A percentile compares a stretch with the other conserved stretches of the same genome.
Evolutionary conservation across 2,329 filamentous ascomycete genomes (phyloP).

Genomic region (Calonectria multiphialidica): DNA sequence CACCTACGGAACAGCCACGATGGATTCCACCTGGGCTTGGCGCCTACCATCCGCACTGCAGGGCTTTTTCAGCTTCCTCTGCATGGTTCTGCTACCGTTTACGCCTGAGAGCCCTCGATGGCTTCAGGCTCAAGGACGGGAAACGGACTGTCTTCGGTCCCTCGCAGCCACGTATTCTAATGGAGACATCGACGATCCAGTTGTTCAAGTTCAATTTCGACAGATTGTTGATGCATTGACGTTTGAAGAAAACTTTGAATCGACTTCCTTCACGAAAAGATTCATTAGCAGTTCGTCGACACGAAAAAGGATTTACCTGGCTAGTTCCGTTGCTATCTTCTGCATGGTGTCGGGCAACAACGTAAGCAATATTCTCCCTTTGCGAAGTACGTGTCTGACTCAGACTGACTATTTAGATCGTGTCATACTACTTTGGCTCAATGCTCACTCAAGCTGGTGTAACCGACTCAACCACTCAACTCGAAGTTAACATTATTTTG

Average conservation of each 20-base stretch:
- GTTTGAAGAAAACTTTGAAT: constrained; percentile 59
- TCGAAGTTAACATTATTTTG: constrained; percentile 63
- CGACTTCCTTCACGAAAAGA: constrained; percentile 47
- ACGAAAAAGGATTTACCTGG: constrained; percentile 59
- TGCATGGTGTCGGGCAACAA: constrained; percentile 53
- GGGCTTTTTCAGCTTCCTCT: constrained; percentile 42
- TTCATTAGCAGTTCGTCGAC: constrained; percentile 62
- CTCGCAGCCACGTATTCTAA: constrained; percentile 59
- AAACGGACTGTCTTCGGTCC: constrained; percentile 54
- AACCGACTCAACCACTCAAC: constrained; percentile 54
- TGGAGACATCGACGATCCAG: constrained; percentile 53
- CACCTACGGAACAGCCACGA: constrained; percentile 50
- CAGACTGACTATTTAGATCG: no score
- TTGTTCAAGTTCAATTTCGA: constrained; percentile 26
- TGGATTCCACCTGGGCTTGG: constrained; percentile 52
- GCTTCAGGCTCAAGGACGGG: constrained; percentile 55
- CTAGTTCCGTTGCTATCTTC: constrained; percentile 61
- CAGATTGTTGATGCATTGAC: constrained; percentile 56
- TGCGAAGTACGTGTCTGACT: no score
- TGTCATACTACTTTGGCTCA: constrained; percentile 45
- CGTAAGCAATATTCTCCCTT: neutral
- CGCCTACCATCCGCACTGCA: constrained; percentile 50
- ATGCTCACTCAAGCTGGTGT: constrained; percentile 61
- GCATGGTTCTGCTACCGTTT: constrained; percentile 44
- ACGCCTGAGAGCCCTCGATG: constrained; percentile 61